Percentiles rank a stretch among this genome's conserved stretches.
Conservation (phyloP, 129 eudicot genomes). For the sunflower (Helianthus annuus) region DNA sequence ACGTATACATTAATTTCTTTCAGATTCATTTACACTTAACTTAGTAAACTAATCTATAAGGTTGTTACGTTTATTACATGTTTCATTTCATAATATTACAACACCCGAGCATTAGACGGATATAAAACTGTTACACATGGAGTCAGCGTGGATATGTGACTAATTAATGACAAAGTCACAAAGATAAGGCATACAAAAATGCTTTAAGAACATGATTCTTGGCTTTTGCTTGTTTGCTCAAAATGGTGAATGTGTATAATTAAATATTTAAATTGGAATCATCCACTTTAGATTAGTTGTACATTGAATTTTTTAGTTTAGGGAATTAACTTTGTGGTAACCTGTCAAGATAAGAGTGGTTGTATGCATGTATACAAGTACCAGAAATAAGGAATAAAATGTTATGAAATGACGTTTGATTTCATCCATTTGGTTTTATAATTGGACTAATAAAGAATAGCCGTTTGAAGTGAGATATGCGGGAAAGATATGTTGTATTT, state of each 20-base stretch:
- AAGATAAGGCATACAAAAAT: no score
- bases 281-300: slow-evolving; percentile 17
- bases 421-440: neutral
- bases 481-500: no score
- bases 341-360: slow-evolving; percentile 3
- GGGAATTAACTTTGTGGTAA: neutral
- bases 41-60: no score
- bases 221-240: slow-evolving; percentile 29
- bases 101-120: no score
- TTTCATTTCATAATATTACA: no score
- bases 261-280: slow-evolving; percentile 8
- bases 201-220: slow-evolving; percentile 32
- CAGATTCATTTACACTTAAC: no score
- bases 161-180: no score
- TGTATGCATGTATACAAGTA: neutral
- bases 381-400: neutral
- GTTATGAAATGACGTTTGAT: neutral
- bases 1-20: no score
- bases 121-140: no score
- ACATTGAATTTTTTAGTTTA: neutral
- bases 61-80: no score
- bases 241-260: slow-evolving; percentile 21
- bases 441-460: neutral
- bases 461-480: no score
- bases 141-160: no score